Conservation (phyloP, 345 rosid genomes). For the Stellera chamaejasme region DNA sequence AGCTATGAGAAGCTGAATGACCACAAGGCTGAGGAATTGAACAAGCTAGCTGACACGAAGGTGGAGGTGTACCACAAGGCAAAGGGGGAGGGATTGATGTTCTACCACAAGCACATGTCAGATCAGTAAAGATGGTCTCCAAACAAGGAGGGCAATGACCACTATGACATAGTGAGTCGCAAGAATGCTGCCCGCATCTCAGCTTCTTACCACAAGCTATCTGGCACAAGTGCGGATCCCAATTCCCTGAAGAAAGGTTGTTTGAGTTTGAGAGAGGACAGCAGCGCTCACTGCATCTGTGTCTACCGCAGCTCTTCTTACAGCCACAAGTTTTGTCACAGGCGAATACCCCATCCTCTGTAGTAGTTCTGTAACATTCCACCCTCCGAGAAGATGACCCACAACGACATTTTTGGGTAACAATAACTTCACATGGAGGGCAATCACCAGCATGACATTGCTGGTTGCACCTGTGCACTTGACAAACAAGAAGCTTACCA, state of each 20-base stretch:
- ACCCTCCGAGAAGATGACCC: conserved; percentile 62
- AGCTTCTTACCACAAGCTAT: conserved; percentile 86
- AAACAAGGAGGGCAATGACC: conserved; percentile 97
- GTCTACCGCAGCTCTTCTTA: conserved; percentile 92
- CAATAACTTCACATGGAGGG: conserved; percentile 57
- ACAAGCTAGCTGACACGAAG: conserved; percentile 85
- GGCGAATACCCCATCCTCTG: conserved; percentile 43
- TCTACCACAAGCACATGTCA: conserved; percentile 90
- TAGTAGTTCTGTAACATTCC: conserved; percentile 59
- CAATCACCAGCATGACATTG: conserved; percentile 86
- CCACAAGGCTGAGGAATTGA: conserved; percentile 79
- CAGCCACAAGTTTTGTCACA: conserved; percentile 77
- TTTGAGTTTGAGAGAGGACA: conserved; percentile 69
- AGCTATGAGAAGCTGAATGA: conserved; percentile 81
- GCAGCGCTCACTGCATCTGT: conserved; percentile 88
- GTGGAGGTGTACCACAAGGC: conserved; percentile 89
- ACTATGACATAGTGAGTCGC: conserved; percentile 84
- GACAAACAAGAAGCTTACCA: conserved; percentile 64
- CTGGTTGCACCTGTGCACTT: conserved; percentile 56
- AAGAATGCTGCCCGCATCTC: conserved; percentile 86
- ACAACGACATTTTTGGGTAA: conserved; percentile 76
- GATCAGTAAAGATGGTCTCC: conserved; percentile 76
- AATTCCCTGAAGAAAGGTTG: conserved; percentile 30
- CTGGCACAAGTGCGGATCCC: conserved; percentile 91
- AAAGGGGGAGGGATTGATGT: conserved; percentile 92